Conservation (phyloP, 2,329 filamentous ascomycete genomes). For the Paradendryphiella salina region DNA sequence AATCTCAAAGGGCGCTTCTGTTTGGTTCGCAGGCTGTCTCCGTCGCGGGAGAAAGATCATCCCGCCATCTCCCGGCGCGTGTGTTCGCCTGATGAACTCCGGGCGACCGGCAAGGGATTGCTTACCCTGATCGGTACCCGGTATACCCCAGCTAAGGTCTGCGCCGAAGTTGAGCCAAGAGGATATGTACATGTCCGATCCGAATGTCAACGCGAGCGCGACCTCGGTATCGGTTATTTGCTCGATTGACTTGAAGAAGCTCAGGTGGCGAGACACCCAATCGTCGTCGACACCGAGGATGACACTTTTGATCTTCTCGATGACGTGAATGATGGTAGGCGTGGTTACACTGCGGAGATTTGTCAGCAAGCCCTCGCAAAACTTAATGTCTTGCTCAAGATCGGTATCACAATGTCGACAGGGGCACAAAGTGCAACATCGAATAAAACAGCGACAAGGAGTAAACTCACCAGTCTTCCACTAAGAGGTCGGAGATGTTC, state of each 20-base stretch:
- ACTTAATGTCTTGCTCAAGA: conserved; percentile 3
- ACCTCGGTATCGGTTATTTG: conserved; percentile 39
- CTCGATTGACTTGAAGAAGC: conserved; percentile 37
- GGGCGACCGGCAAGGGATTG: conserved; percentile 34
- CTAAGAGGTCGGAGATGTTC: conserved; percentile 29
- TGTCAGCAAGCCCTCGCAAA: conserved; percentile 15
- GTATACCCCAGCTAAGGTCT: conserved; percentile 41
- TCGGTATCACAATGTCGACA: conserved; percentile 4
- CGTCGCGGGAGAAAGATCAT: conserved; percentile 43
- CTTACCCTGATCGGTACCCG: conserved; percentile 33
- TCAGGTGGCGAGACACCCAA: conserved; percentile 37
- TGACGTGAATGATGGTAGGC: conserved; percentile 34
- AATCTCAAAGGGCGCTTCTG: conserved; percentile 42
- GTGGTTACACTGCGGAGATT: conserved; percentile 35
- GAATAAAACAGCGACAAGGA: conserved; percentile 1
- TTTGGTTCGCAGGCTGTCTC: conserved; percentile 24
- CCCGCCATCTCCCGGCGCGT: conserved; percentile 38
- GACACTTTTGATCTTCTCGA: conserved; percentile 32
- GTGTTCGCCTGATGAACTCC: conserved; percentile 41
- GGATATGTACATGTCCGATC: conserved; percentile 42
- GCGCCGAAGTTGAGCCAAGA: conserved; percentile 44
- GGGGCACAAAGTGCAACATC: conserved; percentile 11
- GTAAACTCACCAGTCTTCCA: conserved; percentile 36
- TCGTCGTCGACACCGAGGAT: conserved; percentile 38
- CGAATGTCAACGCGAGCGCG: conserved; percentile 35